Base-by-base conservation (phyloP, 2,329 filamentous ascomycete species). In the Nigrospora sphaerica region DNA sequence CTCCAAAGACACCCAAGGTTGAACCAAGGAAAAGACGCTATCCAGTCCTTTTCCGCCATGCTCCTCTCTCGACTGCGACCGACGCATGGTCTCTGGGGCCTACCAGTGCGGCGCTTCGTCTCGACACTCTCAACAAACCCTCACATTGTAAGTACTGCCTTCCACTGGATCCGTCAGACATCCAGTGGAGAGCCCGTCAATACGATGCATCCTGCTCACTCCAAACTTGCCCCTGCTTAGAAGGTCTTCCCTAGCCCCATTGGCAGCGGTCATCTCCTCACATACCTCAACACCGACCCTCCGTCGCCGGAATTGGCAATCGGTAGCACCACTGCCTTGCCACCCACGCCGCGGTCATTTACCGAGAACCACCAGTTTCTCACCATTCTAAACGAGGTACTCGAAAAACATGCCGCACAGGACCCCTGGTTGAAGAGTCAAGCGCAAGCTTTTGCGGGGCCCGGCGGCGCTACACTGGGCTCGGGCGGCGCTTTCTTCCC, bases 271-370 rank as follows among this genome's bases (percentile, higher is more conserved):
- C 71, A 82, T 57, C 65, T 81, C 32, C 72, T 86, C 31, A 78
- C 77, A 37, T 77, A 80, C 52, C 77, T 86, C 48, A 71, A 78
- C 34, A 76, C 73, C 35, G 63, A 70, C 13, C 80, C 81, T 2
- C 81, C 81, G 0, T 75, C 67, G 4, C 59, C 67, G 6, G 60
- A 62, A 28, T 65, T 85, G 17, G 72, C 80, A 13, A 77, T 86
- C 49, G 83, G 83, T 42, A 78, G 72, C 2, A 77, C 80, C 0
- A 77, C 74, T 6, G 56, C 65, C 14, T 51, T 83, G n/a, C 81
- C 81, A 2, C 81, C 81, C 1, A 83, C 78, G 0, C 79, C 83
- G 4, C 64, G 68, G 35, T 75, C 78, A 18, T 83, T 86, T 57
- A 66, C 61, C 18, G 74, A 78, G 56, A 86, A 86, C 58, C 71